A percentile compares a stretch with the other conserved stretches of the same genome.
Evolutionary conservation across 306 rosid species (phyloP).

Genomic region (Casuarina glauca): DNA sequence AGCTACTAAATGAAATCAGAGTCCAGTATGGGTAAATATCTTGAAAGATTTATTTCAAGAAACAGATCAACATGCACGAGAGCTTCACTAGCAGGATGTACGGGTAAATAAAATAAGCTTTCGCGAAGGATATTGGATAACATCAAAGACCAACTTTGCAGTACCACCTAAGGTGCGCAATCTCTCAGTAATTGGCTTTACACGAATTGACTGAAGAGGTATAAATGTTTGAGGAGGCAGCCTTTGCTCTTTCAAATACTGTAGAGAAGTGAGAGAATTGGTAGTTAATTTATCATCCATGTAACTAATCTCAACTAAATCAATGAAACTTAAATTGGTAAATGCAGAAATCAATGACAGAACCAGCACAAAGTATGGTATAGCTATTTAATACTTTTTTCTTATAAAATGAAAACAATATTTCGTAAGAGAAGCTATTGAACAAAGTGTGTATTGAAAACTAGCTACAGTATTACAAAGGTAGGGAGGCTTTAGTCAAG

Average conservation of each 20-base stretch:
- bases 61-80: slow-evolving; percentile 14
- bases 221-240: slow-evolving; percentile 99
- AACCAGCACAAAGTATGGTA: neutral
- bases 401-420: neutral
- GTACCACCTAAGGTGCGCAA: slow-evolving; percentile 85
- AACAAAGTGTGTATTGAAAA: no score
- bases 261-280: slow-evolving; percentile 38
- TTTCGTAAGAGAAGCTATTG: neutral
- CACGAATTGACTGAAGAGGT: slow-evolving; percentile 95
- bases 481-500: neutral
- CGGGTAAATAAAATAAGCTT: slow-evolving; percentile 13
- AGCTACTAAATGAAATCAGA: neutral
- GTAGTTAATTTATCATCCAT: slow-evolving; percentile 17
- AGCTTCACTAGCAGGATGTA: slow-evolving; percentile 10
- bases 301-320: slow-evolving; percentile 14
- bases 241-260: slow-evolving; percentile 99
- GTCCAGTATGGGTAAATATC: neutral
- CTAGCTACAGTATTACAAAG: no score
- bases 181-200: slow-evolving; percentile 91
- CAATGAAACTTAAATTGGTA: neutral
- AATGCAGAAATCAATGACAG: neutral
- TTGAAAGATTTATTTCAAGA: neutral
- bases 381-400: no score
- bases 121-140: slow-evolving; percentile 88
- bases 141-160: slow-evolving; percentile 86